Conservation (phyloP, 2,329 filamentous ascomycete genomes). For the Furcasterigmium sp. region DNA sequence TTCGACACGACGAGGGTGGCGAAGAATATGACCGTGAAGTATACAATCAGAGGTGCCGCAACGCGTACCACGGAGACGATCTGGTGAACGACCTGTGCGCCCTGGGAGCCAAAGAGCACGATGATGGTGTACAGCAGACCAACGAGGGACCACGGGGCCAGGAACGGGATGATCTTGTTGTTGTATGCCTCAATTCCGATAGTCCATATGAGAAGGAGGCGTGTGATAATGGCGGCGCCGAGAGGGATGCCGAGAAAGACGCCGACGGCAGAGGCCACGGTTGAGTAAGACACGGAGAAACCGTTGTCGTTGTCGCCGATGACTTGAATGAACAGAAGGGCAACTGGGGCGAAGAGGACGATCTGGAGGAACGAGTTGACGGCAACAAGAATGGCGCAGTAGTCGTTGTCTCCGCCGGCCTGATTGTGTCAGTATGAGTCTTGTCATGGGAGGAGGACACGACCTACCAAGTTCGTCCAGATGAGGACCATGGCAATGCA, state of each 20-base stretch:
- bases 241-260: constrained; percentile 76
- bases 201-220: constrained; percentile 49
- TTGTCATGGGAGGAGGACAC: not conserved
- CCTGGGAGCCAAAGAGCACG: constrained; percentile 72
- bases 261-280: constrained; percentile 66
- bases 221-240: constrained; percentile 64
- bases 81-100: constrained; percentile 64
- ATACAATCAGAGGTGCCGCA: constrained; percentile 67
- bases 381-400: constrained; percentile 76
- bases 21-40: constrained; percentile 67
- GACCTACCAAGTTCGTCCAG: constrained; percentile 56
- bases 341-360: constrained; percentile 65
- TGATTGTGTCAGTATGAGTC: not conserved
- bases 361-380: constrained; percentile 73
- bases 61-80: constrained; percentile 72
- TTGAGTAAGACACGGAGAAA: constrained; percentile 42
- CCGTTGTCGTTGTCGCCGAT: constrained; percentile 47
- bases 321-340: constrained; percentile 64
- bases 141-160: constrained; percentile 65
- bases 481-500: constrained; percentile 84
- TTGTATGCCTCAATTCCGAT: constrained; percentile 57
- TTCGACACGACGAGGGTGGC: constrained; percentile 53
- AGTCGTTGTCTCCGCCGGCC: constrained; percentile 72
- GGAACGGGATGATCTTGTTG: constrained; percentile 56
- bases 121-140: constrained; percentile 75